These are phyloP conservation scores for Vigna reflexopilosa DNA, from an alignment of 306 rosid genomes.

Conservation along the genomic window DNA sequence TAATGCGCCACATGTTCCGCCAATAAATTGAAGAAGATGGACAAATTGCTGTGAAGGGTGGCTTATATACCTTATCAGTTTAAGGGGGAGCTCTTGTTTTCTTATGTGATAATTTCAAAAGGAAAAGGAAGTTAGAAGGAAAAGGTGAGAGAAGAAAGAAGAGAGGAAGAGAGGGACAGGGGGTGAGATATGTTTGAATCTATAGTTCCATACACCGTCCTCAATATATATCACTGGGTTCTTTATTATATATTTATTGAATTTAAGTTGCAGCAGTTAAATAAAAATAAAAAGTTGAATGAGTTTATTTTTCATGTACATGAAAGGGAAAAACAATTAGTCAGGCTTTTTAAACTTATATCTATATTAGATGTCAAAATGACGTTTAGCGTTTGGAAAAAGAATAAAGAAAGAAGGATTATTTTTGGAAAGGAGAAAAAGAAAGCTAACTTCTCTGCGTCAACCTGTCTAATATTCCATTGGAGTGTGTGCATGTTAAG, in stretches of 20 bases:
- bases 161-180: constrained; percentile 19
- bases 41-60: constrained; percentile 47
- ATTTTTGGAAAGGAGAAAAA: constrained; percentile 25
- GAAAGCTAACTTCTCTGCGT: constrained; percentile 3
- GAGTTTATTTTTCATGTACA: constrained; percentile 26
- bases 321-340: constrained; percentile 14
- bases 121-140: constrained; percentile 30
- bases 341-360: background rate
- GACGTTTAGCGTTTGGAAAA: constrained; percentile 28
- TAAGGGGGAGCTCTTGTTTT: constrained; percentile 29
- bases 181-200: constrained; percentile 41
- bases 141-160: constrained; percentile 32
- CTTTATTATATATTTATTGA: constrained; percentile 21
- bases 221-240: constrained; percentile 46
- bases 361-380: constrained; percentile 27
- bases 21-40: constrained; percentile 44
- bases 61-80: constrained; percentile 68
- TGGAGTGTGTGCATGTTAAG: constrained; percentile 40
- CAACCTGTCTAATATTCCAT: constrained; percentile 46
- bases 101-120: constrained; percentile 42
- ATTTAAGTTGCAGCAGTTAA: constrained; percentile 1
- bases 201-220: constrained; percentile 45
- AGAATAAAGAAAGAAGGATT: constrained; percentile 21
- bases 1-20: constrained; percentile 34
- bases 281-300: background rate